phyloP scores from a whole-genome alignment of 306 rosid species.

The Neltuma alba region DNA sequence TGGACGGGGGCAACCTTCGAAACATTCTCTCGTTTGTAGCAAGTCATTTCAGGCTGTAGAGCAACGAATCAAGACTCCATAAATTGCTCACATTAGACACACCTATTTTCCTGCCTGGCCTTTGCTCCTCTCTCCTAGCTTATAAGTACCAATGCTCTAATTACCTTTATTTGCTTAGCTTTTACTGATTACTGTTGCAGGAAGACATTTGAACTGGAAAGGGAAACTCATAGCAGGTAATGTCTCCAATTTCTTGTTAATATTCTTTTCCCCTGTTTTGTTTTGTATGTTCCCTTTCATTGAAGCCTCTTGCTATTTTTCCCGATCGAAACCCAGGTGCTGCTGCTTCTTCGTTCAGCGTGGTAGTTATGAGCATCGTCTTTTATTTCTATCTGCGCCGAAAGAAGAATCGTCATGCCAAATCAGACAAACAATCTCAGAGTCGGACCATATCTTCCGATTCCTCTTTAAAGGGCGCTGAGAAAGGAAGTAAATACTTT shows the following conservation, averaged over 20 bases:
- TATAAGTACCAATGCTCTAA: constrained; percentile 17
- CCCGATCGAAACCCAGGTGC: constrained; percentile 42
- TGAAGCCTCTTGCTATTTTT: constrained; percentile 22
- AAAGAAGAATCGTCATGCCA: constrained; percentile 27
- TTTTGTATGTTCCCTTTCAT: background rate
- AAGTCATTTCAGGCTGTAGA: background rate
- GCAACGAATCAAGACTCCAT: background rate
- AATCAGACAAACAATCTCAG: constrained; percentile 34
- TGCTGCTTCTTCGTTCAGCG: constrained; percentile 18
- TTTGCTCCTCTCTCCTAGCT: background rate
- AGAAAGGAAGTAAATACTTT: no score
- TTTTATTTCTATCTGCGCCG: constrained; percentile 34
- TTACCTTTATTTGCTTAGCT: constrained; percentile 7
- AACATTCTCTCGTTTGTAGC: background rate
- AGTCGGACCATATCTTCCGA: constrained; percentile 37
- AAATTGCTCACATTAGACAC: background rate
- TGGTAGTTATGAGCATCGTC: constrained; percentile 21
- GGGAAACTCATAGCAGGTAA: constrained; percentile 44
- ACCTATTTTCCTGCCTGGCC: background rate
- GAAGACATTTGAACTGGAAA: constrained; percentile 46
- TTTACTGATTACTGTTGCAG: constrained; percentile 37
- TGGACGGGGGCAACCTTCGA: background rate
- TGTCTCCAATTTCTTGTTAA: constrained; percentile 5
- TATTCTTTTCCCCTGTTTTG: background rate
- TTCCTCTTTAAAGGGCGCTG: constrained; percentile 41